These are phyloP conservation scores for Exsudoporus frostii DNA, from an alignment of 768 basidiomycete genomes.

Conservation along the genomic window DNA sequence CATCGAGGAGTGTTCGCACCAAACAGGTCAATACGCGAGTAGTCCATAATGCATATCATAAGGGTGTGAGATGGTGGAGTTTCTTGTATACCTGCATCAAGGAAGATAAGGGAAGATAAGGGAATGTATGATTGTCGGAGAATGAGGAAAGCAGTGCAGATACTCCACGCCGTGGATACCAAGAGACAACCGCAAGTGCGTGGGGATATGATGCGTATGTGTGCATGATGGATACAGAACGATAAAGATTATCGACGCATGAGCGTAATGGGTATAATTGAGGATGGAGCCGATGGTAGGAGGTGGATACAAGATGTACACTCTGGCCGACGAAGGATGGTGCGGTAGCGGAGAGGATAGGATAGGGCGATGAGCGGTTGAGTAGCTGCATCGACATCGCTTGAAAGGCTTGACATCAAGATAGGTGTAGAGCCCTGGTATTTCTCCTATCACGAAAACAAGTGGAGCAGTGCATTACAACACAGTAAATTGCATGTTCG, in stretches of 20 bases:
- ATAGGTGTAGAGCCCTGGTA: slow-evolving; percentile 23
- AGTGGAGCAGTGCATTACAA: slow-evolving; percentile 27
- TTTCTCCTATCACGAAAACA: slow-evolving; percentile 32
- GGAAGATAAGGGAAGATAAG: slow-evolving; percentile 10
- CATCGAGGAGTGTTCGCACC: slow-evolving; percentile 12
- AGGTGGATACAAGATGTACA: slow-evolving; percentile 21
- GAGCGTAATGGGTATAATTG: slow-evolving; percentile 28
- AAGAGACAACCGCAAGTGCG: slow-evolving; percentile 17
- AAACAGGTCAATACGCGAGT: slow-evolving; percentile 24
- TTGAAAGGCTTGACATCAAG: slow-evolving; percentile 13
- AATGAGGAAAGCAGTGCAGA: slow-evolving; percentile 10
- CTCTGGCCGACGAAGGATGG: slow-evolving; percentile 10
- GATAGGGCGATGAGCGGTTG: neutral
- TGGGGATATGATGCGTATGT: slow-evolving; percentile 27
- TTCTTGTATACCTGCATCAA: slow-evolving; percentile 24
- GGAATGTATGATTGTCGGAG: slow-evolving; percentile 12
- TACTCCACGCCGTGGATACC: slow-evolving; percentile 15
- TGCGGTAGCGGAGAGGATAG: slow-evolving; percentile 3
- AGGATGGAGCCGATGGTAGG: slow-evolving; percentile 7
- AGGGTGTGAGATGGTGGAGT: slow-evolving; percentile 10
- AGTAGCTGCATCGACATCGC: neutral
- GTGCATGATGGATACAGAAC: slow-evolving; percentile 35
- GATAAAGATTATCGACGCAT: slow-evolving; percentile 31
- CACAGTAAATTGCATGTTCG: slow-evolving; percentile 24
- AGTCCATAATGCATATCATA: slow-evolving; percentile 31